A percentile compares a stretch with the other conserved stretches of the same genome.
Conservation (phyloP, 2,329 filamentous ascomycete genomes). For the Arthrocladium fulminans region DNA sequence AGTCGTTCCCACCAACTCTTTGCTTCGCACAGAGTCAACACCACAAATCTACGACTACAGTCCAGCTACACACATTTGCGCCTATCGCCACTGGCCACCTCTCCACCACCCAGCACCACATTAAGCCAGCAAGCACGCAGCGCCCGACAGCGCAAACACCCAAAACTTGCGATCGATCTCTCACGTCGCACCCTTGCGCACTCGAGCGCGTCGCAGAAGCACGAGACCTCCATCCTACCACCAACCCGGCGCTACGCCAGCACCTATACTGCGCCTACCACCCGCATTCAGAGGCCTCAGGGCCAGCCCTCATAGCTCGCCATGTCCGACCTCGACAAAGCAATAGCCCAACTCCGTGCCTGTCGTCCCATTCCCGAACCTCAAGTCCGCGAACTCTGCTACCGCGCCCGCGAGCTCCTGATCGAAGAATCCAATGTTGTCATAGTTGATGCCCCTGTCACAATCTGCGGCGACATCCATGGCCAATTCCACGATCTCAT, state of each 20-base stretch:
- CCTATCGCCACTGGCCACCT: no score
- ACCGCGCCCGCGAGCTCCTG: conserved; percentile 89
- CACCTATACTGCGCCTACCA: not conserved
- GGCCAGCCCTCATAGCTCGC: not conserved
- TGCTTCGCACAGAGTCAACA: not conserved
- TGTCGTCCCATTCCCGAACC: conserved; percentile 93
- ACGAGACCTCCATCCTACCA: not conserved
- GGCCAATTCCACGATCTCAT: conserved; percentile 95
- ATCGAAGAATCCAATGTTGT: conserved; percentile 98
- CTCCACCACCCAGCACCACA: not conserved
- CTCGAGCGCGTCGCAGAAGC: not conserved
- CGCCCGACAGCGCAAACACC: not conserved
- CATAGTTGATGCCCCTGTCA: conserved; percentile 87
- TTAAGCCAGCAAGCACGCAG: not conserved
- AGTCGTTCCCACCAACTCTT: not conserved
- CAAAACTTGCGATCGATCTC: not conserved
- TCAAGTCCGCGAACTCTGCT: conserved; percentile 92
- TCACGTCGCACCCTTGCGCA: not conserved
- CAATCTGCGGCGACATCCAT: conserved; percentile 95
- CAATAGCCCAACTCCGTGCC: conserved; percentile 88
- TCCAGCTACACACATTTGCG: no score
- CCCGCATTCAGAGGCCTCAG: not conserved
- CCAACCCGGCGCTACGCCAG: not conserved
- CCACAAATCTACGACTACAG: not conserved
- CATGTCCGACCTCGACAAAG: conserved; percentile 30